phyloP scores from a whole-genome alignment of 345 rosid species.

The Salix purpurea region DNA sequence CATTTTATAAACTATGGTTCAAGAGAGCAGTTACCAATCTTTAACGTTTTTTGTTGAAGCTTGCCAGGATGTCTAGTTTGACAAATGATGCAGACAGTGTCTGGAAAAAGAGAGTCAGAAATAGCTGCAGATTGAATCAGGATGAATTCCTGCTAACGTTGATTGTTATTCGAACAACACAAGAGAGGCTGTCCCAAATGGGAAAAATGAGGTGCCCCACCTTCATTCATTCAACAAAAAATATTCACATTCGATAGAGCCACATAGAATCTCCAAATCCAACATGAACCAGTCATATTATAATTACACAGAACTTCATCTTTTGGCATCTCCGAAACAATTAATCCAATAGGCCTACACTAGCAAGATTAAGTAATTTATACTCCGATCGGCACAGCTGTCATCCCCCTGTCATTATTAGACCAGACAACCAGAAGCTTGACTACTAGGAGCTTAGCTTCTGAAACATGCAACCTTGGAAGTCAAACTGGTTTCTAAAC shows the following conservation, averaged over 20 bases:
- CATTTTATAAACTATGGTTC: no score
- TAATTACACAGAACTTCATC: background rate
- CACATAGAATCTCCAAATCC: background rate
- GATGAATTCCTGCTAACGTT: background rate
- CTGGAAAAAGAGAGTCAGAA: background rate
- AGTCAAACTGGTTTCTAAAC: background rate
- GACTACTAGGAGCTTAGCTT: background rate
- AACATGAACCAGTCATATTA: background rate
- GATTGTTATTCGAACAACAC: background rate
- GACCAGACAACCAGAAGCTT: background rate
- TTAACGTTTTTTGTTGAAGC: no score
- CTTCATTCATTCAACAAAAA: background rate
- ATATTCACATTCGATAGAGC: conserved; percentile 1
- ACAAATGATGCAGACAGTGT: background rate
- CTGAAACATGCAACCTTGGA: background rate
- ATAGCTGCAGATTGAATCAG: background rate
- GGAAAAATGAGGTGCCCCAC: background rate
- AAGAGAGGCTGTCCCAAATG: background rate
- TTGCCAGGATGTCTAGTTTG: background rate
- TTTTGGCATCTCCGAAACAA: conserved; percentile 6
- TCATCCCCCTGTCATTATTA: background rate
- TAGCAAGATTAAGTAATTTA: background rate
- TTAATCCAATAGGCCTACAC: conserved; percentile 2
- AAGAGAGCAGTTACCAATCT: no score
- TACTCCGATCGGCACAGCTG: background rate